Conservation (phyloP, 345 rosid species). For the Hibiscus tridactylites region DNA sequence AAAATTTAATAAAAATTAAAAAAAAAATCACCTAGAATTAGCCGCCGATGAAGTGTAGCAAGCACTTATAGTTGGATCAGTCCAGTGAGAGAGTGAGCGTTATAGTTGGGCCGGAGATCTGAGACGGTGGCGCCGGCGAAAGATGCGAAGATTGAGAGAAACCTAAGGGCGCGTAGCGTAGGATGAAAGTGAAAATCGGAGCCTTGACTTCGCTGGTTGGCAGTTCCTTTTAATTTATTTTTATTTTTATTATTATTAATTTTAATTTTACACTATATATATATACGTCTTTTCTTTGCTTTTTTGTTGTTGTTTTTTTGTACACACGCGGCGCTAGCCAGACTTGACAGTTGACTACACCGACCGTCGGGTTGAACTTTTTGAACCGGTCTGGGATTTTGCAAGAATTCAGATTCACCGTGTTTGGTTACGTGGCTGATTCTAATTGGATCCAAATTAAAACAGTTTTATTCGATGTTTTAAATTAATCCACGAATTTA, state of each 20-base stretch:
- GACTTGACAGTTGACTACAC: not conserved
- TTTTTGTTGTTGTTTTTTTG: too few relatives aligned
- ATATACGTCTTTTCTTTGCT: not conserved
- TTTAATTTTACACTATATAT: not conserved
- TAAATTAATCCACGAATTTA: too few relatives aligned
- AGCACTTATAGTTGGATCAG: constrained; percentile 4
- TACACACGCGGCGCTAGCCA: not conserved
- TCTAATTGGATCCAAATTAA: not conserved
- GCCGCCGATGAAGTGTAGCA: not conserved
- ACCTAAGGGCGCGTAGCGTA: constrained; percentile 5
- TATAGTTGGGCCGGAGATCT: constrained; percentile 12
- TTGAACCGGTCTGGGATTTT: not conserved
- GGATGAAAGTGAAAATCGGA: not conserved
- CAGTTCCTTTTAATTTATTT: not conserved
- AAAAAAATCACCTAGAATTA: constrained; percentile 2
- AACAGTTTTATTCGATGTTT: not conserved
- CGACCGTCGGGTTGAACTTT: not conserved
- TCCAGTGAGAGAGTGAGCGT: not conserved
- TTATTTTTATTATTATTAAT: not conserved
- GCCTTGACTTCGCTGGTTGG: constrained; percentile 4
- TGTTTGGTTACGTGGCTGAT: not conserved
- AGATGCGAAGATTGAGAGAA: constrained; percentile 29
- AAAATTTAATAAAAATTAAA: not conserved
- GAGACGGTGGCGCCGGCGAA: constrained; percentile 8
- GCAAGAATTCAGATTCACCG: not conserved